Evolutionary conservation across 2,329 filamentous ascomycete genomes (phyloP).

Genomic region (Cercospora nicotianae): DNA sequence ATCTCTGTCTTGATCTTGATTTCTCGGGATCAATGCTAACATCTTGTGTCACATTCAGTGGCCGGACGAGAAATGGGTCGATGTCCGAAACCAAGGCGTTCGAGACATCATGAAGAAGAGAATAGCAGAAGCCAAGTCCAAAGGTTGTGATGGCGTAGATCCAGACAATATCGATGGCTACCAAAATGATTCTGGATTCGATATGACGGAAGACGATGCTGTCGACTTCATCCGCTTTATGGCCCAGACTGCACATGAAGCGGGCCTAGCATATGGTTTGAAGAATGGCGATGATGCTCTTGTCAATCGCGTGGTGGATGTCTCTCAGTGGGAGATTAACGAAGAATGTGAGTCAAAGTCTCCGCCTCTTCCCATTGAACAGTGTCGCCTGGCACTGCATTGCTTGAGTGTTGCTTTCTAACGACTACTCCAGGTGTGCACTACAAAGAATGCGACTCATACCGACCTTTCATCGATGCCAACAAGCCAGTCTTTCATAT

Average conservation of each 20-base stretch:
- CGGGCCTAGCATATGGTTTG: constrained; percentile 63
- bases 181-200: constrained; percentile 48
- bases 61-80: constrained; percentile 67
- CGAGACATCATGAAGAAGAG: constrained; percentile 64
- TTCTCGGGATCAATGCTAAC: no score
- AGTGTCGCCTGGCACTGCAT: background rate
- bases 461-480: constrained; percentile 58
- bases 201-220: constrained; percentile 57
- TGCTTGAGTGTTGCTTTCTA: background rate
- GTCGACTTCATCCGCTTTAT: constrained; percentile 63
- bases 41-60: no score
- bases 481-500: constrained; percentile 72
- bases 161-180: constrained; percentile 37
- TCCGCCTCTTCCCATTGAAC: background rate
- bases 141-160: constrained; percentile 43
- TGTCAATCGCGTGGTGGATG: constrained; percentile 59
- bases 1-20: no score
- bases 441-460: constrained; percentile 60
- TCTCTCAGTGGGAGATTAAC: constrained; percentile 46
- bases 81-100: constrained; percentile 58
- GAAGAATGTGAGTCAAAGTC: constrained; percentile 4
- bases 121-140: constrained; percentile 56
- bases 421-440: background rate
- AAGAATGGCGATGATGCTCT: constrained; percentile 67
- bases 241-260: constrained; percentile 53